Conservation (phyloP, 2,329 filamentous ascomycete species). For the Talaromyces sp. region DNA sequence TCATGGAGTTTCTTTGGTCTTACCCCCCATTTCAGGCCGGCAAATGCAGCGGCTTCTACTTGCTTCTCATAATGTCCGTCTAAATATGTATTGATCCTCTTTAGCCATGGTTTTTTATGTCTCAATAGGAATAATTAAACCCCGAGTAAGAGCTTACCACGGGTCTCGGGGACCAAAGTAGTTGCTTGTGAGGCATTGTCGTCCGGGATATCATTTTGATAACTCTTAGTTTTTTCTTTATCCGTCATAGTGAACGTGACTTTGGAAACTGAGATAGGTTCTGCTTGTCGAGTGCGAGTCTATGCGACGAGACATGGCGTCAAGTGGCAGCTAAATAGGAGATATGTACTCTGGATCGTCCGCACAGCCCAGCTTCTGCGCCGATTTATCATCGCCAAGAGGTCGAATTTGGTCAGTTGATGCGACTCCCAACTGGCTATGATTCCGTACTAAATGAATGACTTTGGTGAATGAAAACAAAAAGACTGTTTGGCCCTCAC, state of each 20-base stretch:
- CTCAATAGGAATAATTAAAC: background rate
- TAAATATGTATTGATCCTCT: background rate
- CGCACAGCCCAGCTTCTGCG: too few species aligned
- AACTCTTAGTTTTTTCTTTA: background rate
- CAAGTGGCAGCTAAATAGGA: background rate
- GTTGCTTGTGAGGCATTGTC: background rate
- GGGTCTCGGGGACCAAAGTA: background rate
- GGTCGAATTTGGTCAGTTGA: too few species aligned
- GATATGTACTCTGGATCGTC: too few species aligned
- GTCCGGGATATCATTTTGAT: background rate
- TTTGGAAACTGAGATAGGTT: background rate
- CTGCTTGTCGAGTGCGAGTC: background rate
- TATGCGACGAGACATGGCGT: too few species aligned
- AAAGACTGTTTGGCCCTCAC: too few species aligned
- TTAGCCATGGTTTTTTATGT: background rate
- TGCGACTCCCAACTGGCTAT: too few species aligned
- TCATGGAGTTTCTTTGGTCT: slow-evolving; percentile 9
- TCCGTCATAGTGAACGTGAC: background rate
- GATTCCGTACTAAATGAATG: too few species aligned
- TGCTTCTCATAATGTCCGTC: background rate
- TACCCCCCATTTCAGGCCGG: slow-evolving; percentile 12
- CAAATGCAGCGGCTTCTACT: background rate
- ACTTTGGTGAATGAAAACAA: too few species aligned
- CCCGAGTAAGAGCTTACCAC: background rate
- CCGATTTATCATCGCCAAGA: too few species aligned